These are phyloP conservation scores for Lactarius indigo DNA, from an alignment of 768 basidiomycete species.

Conservation along the genomic window DNA sequence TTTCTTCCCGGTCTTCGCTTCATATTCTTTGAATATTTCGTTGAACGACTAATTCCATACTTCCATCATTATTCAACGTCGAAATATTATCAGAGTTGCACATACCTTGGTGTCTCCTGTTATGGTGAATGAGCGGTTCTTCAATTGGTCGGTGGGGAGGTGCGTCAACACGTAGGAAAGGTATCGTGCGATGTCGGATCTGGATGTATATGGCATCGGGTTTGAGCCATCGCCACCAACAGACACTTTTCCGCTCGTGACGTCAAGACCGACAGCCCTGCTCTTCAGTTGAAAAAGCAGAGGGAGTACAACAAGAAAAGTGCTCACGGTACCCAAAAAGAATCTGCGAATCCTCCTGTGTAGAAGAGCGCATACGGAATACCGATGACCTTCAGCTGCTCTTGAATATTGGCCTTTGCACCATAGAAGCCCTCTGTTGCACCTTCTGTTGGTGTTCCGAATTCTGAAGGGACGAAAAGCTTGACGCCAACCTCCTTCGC, in stretches of 20 bases:
- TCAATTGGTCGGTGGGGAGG: conserved; percentile 15
- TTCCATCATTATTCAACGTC: neutral
- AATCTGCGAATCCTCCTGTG: conserved; percentile 24
- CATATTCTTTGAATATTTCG: conserved; percentile 23
- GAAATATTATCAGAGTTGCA: neutral
- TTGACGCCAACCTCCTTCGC: conserved; percentile 31
- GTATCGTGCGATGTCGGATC: conserved; percentile 27
- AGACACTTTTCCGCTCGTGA: conserved; percentile 20
- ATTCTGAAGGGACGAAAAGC: conserved; percentile 34
- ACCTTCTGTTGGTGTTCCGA: conserved; percentile 26
- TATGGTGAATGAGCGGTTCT: conserved; percentile 12
- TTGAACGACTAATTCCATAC: conserved; percentile 17
- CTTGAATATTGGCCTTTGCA: conserved; percentile 4
- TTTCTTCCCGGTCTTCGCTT: conserved; percentile 23
- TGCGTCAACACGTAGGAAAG: conserved; percentile 24
- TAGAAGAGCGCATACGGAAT: conserved; percentile 23
- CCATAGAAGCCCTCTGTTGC: conserved; percentile 13
- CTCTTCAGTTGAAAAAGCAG: neutral
- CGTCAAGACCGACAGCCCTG: conserved; percentile 17
- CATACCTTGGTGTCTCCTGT: conserved; percentile 18
- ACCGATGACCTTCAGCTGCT: conserved; percentile 10
- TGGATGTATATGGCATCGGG: conserved; percentile 21
- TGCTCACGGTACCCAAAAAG: conserved; percentile 12
- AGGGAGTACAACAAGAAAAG: neutral
- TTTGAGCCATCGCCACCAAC: conserved; percentile 23